Evolutionary conservation across 1,284 basidiomycete species (phyloP).

Genomic region (Cryptococcus sp.): DNA sequence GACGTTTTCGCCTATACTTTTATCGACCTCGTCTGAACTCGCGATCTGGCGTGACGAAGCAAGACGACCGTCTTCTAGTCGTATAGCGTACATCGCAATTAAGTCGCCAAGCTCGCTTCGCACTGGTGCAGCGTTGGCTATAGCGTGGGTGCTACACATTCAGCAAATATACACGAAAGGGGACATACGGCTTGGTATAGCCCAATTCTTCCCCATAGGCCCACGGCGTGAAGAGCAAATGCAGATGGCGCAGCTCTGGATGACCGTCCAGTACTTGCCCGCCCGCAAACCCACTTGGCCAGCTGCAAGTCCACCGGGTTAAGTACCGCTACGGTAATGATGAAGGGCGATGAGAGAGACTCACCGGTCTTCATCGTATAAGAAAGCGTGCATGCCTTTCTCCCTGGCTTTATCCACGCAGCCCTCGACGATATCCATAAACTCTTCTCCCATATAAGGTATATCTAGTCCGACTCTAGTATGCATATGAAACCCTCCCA

Average conservation of each 20-base stretch:
- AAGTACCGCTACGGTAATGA: background rate
- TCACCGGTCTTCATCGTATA: constrained; percentile 37
- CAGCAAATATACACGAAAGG: background rate
- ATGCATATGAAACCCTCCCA: constrained; percentile 40
- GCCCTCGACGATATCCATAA: constrained; percentile 26
- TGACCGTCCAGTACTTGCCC: constrained; percentile 29
- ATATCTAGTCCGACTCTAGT: constrained; percentile 34
- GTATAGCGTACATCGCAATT: constrained; percentile 28
- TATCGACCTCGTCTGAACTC: background rate
- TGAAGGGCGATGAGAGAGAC: background rate
- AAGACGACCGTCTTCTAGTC: constrained; percentile 14
- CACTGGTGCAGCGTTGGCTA: constrained; percentile 28
- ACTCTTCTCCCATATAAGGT: constrained; percentile 36
- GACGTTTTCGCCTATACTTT: constrained; percentile 2
- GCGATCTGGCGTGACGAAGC: constrained; percentile 19
- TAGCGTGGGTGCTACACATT: constrained; percentile 16
- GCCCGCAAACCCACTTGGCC: constrained; percentile 38
- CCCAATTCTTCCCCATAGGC: constrained; percentile 27
- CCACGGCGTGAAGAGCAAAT: constrained; percentile 31
- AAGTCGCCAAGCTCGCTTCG: constrained; percentile 31
- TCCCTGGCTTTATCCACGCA: constrained; percentile 27
- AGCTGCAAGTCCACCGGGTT: constrained; percentile 8
- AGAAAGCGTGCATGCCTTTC: constrained; percentile 32
- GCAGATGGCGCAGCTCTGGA: constrained; percentile 27
- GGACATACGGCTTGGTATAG: constrained; percentile 25